Evolutionary conservation across 192 early-diverging fungal species (phyloP), one percentile per base, ranked within the genome.

Genomic region (Backusella morwellensis): DNA sequence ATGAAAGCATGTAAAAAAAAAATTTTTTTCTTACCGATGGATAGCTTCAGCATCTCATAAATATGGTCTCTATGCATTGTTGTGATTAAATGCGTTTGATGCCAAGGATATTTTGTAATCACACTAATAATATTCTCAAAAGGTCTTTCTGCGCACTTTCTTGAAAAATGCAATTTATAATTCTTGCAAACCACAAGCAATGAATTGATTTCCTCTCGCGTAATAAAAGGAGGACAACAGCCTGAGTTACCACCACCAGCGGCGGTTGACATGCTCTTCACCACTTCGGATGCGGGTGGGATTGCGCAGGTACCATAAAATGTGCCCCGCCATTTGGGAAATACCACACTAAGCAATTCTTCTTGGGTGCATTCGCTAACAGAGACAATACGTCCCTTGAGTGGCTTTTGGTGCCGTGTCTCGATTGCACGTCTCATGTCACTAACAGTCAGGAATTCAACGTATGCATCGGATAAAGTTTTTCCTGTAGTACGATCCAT

Each of bases 71-170:
- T 80, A 72, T 95, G 94, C 15, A 90, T 73, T 5, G 88, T 89
- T 1, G 86, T 81, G 26, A 94, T 85, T 6, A 84, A 72, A 44
- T 91, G 75, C 0, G 86, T 78, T 56, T 88, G 83, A 68, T 94
- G 86, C 92, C 93, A 95, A 15, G 94, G 92, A 34, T 93, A 87
- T 74, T 94, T 95, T 38, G 82, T 73, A 34, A 95, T 29, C 19
- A 93, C 87, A 0, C 88, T 90, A 26, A 93, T 88, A 19, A 95
- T 90, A 72, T 90, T 93, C 59, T 94, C 91, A 82, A 93, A 95
- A 7, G 93, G 93, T 14, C 92, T 79, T 73, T 91, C 90, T 4
- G 91, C 89, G 77, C 91, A 92, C 50, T 92, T 91, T 69, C 92
- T 84, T 21, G 91, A 90, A 74, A 92, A 94, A 75, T 92, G 92